Evolutionary conservation across 257 asterid genomes (phyloP).

Genomic region (Plantago elongata): DNA sequence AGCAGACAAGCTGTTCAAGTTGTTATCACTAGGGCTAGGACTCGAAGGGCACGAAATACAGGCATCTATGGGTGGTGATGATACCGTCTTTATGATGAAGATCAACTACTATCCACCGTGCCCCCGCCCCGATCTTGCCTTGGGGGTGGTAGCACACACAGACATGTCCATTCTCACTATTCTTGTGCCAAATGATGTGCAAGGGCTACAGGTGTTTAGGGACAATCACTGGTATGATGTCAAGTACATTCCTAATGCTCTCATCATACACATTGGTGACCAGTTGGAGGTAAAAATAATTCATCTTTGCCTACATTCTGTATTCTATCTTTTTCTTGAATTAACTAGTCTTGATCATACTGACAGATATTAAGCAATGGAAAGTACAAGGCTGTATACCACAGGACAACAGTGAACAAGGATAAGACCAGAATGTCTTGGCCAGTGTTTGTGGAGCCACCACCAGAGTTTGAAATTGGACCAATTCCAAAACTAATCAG

Average conservation of each 20-base stretch:
- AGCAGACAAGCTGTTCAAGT: conserved; percentile 36
- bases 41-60: conserved; percentile 42
- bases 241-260: conserved; percentile 73
- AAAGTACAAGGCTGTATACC: conserved; percentile 54
- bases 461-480: conserved; percentile 52
- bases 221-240: conserved; percentile 75
- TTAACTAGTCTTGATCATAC: neutral
- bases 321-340: neutral
- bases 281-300: conserved; percentile 60
- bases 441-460: conserved; percentile 81
- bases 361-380: conserved; percentile 72
- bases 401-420: conserved; percentile 60
- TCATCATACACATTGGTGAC: conserved; percentile 80
- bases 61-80: conserved; percentile 60
- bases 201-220: conserved; percentile 76
- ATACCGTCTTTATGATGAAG: conserved; percentile 47
- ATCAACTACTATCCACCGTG: conserved; percentile 91
- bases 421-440: conserved; percentile 70
- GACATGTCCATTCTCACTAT: conserved; percentile 70
- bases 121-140: conserved; percentile 80
- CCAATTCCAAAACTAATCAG: conserved; percentile 48
- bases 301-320: neutral
- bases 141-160: conserved; percentile 90
- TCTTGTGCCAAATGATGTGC: conserved; percentile 76
- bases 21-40: conserved; percentile 64